Base-by-base conservation (phyloP, 139 green algal species). In the Choricystis sp. region DNA sequence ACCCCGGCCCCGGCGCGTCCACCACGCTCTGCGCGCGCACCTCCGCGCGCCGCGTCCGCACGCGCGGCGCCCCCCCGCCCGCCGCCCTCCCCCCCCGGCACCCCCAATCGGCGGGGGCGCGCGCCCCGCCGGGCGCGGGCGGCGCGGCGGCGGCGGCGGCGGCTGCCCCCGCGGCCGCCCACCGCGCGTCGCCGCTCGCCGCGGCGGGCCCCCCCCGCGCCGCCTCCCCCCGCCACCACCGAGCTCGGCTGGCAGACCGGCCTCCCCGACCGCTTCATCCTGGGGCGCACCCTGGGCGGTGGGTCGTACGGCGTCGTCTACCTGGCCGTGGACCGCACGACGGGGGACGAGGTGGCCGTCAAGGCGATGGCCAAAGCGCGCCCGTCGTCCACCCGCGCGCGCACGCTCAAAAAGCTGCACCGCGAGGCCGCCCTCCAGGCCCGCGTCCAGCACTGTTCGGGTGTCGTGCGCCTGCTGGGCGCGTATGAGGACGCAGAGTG, bases 401-500 rank as follows among this genome's bases (percentile, higher is more conserved):
- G 63, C 20, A 64, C 65, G 24, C 56, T 30, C 29, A 28, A 57
- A 14, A 25, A 63, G 55, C 29, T 78, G 24, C 27, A 26, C 31
- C 63, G 52, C 20, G 72, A 78, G 64, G 68, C 71, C 21, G 63
- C 26, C 5, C 61, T 62, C 4, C 68, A 61, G 61, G 26, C 52
- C 24, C 48, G 64, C 23, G 55, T 74, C 23, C 59, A 68, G 28
- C 55, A 58, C 29, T 81, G 65, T 22, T 29, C 31, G 9, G 66
- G 58, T 26, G 69, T 78, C 16, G 74, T 67, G 2, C 49, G 49
- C 14, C 70, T 83, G 31, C 59, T 75, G 31, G 69, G 63, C 3
- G 63, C 74, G 16, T 81, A 73, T 62, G 77, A 84, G 74, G 74
- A 81, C 64, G 64, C 72, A 20, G 65, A 71, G 1, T 63, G 73